Evolutionary conservation across 495 filamentous ascomycete species (phyloP).

Genomic region (Choiromyces venosus): DNA sequence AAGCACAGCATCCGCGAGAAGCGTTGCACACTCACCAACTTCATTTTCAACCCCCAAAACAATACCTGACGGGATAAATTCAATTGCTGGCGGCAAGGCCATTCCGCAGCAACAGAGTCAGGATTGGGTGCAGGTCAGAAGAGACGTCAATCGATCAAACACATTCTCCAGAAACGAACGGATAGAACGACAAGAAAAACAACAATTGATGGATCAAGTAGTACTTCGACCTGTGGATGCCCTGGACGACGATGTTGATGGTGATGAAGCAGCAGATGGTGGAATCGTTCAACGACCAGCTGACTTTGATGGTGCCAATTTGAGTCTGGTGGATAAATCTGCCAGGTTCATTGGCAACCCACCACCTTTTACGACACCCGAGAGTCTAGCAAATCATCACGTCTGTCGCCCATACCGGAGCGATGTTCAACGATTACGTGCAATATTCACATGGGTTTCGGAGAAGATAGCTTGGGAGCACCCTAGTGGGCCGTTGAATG

Average conservation of each 20-base stretch:
- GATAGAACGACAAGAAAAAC: constrained; percentile 78
- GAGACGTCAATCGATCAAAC: constrained; percentile 92
- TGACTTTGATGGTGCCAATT: constrained; percentile 72
- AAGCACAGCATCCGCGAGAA: constrained; percentile 79
- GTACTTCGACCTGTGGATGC: constrained; percentile 84
- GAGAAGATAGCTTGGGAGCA: constrained; percentile 92
- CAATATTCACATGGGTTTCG: constrained; percentile 94
- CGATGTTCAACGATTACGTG: constrained; percentile 84
- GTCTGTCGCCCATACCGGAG: constrained; percentile 92
- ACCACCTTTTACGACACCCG: constrained; percentile 81
- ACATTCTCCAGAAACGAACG: constrained; percentile 84
- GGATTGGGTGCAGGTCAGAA: constrained; percentile 93
- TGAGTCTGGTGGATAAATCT: constrained; percentile 87
- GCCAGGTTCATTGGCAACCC: constrained; percentile 82
- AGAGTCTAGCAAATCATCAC: constrained; percentile 81
- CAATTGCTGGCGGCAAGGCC: constrained; percentile 51
- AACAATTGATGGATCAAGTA: constrained; percentile 88
- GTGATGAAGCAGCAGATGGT: constrained; percentile 84
- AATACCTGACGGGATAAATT: constrained; percentile 50
- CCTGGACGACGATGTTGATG: constrained; percentile 75
- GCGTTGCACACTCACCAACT: constrained; percentile 58
- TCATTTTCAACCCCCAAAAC: constrained; percentile 46
- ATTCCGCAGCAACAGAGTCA: constrained; percentile 48
- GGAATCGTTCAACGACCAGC: constrained; percentile 73
- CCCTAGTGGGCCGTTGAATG: constrained; percentile 36